Evolutionary conservation across 768 basidiomycete genomes (phyloP), one percentile per base, ranked within the genome.

Genomic region (Coprinopsis strossmayeri): DNA sequence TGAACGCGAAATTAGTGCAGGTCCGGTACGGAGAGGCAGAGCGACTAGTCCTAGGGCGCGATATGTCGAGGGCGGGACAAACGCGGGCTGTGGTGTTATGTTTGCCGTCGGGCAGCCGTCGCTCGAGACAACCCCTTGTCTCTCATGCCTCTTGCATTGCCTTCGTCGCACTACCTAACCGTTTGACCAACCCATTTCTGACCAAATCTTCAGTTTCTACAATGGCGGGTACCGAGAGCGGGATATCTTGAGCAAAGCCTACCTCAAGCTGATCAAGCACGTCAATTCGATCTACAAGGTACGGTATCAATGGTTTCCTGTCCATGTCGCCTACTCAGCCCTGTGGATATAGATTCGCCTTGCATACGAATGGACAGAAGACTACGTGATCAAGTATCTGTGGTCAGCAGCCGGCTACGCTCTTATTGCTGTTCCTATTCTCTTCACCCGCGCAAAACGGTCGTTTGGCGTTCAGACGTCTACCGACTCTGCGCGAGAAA

Each of bases 341-440:
- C 30, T 32, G 9, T 32, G 12, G 3, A 27, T 4, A 25, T 42
- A 90, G 87, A 89, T 91, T 45, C 84, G 91, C 13, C 90, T 94
- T 40, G 86, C 86, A 1, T 94, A 91, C 59, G 90, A 83, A 67
- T 96, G 89, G 93, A 96, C 90, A 0, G 94, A 96, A 61, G 94
- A 96, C 68, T 93, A 91, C 56, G 87, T 96, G 17, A 92, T 96
- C 73, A 96, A 96, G 64, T 97, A 96, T 62, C 69, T 90, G 7
- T 96, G 92, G 94, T 91, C 88, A 9, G 93, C 93, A 1, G 84
- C 82, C 3, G 95, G 95, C 0, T 98, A 97, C 63, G 77, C 76
- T 3, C 74, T 97, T 18, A 97, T 98, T 59, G 89, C 92, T 5
- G 84, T 97, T 1, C 95, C 94, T 0, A 75, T 95, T 17, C 69